Percentiles rank a stretch among this genome's conserved stretches.
phyloP scores from a whole-genome alignment of 306 rosid genomes.

The Gastrolobium villosum region DNA sequence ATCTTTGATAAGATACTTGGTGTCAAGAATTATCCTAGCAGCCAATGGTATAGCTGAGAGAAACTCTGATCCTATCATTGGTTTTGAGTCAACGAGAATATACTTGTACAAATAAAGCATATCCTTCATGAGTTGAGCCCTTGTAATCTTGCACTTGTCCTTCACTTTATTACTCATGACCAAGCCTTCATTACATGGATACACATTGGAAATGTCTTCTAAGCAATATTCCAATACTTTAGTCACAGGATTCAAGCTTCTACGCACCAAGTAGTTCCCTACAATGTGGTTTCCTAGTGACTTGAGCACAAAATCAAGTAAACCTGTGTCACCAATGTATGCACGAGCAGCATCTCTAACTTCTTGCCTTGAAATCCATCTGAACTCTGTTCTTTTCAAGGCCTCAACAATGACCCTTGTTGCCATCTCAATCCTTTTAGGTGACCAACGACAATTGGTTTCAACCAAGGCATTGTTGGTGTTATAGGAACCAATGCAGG shows the following conservation, averaged over 20 bases:
- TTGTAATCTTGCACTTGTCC: conserved; percentile 68
- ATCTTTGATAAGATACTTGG: conserved; percentile 76
- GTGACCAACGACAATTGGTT: conserved; percentile 82
- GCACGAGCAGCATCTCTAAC: conserved; percentile 84
- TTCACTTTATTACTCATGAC: conserved; percentile 44
- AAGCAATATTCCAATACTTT: conserved; percentile 86
- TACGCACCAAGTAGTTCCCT: conserved; percentile 79
- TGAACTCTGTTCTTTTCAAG: conserved; percentile 62
- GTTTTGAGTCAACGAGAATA: conserved; percentile 68
- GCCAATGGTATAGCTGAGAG: conserved; percentile 73
- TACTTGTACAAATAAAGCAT: conserved; percentile 66
- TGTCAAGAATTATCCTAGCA: conserved; percentile 71
- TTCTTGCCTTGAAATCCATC: conserved; percentile 89
- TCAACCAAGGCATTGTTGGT: conserved; percentile 53
- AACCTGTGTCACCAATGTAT: conserved; percentile 80
- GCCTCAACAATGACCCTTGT: conserved; percentile 75
- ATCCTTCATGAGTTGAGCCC: conserved; percentile 74
- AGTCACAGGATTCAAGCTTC: conserved; percentile 79
- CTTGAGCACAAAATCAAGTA: conserved; percentile 81
- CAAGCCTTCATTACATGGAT: conserved; percentile 56
- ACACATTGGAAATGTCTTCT: conserved; percentile 72
- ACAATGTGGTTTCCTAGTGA: conserved; percentile 80
- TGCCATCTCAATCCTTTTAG: conserved; percentile 81
- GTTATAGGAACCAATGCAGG: conserved; percentile 46
- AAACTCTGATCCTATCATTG: conserved; percentile 48